Conservation (phyloP, 441 rosid species). For the Jatropha podagrica region DNA sequence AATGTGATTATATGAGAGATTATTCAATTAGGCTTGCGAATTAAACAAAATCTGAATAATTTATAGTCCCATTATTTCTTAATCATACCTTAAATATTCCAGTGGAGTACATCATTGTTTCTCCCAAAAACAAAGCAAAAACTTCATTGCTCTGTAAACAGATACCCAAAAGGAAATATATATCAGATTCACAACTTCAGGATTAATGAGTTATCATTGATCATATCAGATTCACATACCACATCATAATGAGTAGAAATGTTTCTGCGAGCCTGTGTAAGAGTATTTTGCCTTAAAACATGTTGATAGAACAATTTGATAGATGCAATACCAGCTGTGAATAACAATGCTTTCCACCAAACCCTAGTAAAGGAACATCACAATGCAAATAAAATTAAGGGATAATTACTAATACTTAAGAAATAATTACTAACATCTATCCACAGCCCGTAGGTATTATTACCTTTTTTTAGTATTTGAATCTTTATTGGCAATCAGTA, state of each 20-base stretch:
- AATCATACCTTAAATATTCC: slow-evolving; percentile 68
- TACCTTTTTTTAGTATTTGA: slow-evolving; percentile 61
- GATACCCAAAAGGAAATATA: not conserved
- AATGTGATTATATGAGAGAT: too few relatives aligned
- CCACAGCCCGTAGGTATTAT: not conserved
- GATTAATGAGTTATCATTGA: too few relatives aligned
- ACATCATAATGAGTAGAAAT: slow-evolving; percentile 83
- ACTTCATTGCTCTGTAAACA: slow-evolving; percentile 68
- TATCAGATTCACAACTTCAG: not conserved
- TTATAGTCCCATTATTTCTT: too few relatives aligned
- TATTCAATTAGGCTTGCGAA: too few relatives aligned
- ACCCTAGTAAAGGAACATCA: slow-evolving; percentile 43
- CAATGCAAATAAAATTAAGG: not conserved
- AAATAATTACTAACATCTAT: too few relatives aligned
- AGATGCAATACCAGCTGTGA: slow-evolving; percentile 65
- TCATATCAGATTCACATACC: slow-evolving; percentile 35
- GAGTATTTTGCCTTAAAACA: slow-evolving; percentile 60
- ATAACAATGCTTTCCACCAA: slow-evolving; percentile 83
- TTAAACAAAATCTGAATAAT: too few relatives aligned
- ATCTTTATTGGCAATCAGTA: slow-evolving; percentile 72
- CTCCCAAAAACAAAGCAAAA: slow-evolving; percentile 73
- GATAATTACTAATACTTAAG: too few relatives aligned
- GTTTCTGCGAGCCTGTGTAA: slow-evolving; percentile 85
- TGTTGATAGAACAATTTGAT: slow-evolving; percentile 64
- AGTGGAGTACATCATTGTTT: slow-evolving; percentile 79